Evolutionary conservation across 176 grass and related monocot species (phyloP).

Genomic region (Hordeum marinum): DNA sequence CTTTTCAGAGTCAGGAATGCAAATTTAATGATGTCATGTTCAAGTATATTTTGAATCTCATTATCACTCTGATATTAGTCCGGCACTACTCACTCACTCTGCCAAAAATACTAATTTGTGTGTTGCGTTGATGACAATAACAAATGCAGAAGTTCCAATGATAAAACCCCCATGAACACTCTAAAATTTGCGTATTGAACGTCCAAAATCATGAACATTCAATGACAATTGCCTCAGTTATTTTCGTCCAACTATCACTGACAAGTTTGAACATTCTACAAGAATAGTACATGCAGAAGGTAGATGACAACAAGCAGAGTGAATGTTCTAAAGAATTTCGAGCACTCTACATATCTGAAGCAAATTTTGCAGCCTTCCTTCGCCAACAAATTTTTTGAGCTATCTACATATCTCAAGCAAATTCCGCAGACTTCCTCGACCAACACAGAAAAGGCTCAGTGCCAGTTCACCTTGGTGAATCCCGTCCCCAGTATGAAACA

Average conservation of each 20-base stretch:
- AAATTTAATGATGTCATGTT: no score
- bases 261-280: background rate
- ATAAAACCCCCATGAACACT: background rate
- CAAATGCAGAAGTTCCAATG: background rate
- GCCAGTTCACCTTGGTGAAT: background rate
- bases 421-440: no score
- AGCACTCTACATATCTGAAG: background rate
- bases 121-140: no score
- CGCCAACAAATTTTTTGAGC: background rate
- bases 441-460: background rate
- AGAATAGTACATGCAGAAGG: background rate
- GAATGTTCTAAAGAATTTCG: background rate
- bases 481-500: background rate
- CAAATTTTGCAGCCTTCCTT: background rate
- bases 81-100: no score
- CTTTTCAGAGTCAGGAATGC: no score
- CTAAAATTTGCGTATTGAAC: background rate
- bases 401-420: no score
- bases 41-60: background rate
- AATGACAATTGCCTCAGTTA: no score
- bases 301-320: background rate
- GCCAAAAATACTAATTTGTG: no score
- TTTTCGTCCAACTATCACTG: background rate
- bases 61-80: no score
- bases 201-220: no score